Base-by-base conservation (phyloP, 257 asterid genomes). In the Eustoma russellianum region DNA sequence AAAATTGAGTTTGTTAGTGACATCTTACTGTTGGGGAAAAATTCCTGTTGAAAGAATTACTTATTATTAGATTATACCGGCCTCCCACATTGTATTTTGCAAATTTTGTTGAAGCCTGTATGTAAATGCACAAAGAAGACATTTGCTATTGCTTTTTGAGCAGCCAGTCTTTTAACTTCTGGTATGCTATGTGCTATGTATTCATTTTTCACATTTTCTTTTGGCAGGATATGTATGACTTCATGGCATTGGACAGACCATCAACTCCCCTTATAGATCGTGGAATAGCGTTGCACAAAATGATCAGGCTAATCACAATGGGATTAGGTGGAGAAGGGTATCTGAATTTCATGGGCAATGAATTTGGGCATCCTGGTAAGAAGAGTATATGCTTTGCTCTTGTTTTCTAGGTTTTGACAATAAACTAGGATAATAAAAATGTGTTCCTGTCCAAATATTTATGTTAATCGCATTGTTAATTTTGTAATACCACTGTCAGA, bases 281-380 rank as follows among this genome's bases (percentile, higher is more conserved):
- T 53, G 99, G 99, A 66, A 83, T 92, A 77, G 95, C 99, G 56
- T 66, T 92, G 65, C 99, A 92, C 80, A 92, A 92, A 83, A 88
- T 92, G 95, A 88, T 88, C 72, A 79, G 99, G 76, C 93, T 92
- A 51, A 63, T 92, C 64, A 92, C 99, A 48, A 85, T 92, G 95
- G 99, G 95, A 52, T 79, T 92, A 71, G 99, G 97, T 50, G 99
- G 99, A 67, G 95, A 88, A 83, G 99, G 95, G 57, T 92, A 92
- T 76, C 79, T 92, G 62, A 92, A 92, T 81, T 92, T 92, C 75
- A 92, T 92, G 99, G 99, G 97, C 69, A 92, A 92, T 67, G 99
- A 92, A 79, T 92, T 92, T 72, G 99, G 99, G 66, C 99, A 92
- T 74, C 99, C 99, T 48, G 97, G 99, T 92, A 76, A 16, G 70